These are phyloP conservation scores for Phytopythium delawarense DNA, from an alignment of 352 stramenopile genomes.

Conservation along the genomic window DNA sequence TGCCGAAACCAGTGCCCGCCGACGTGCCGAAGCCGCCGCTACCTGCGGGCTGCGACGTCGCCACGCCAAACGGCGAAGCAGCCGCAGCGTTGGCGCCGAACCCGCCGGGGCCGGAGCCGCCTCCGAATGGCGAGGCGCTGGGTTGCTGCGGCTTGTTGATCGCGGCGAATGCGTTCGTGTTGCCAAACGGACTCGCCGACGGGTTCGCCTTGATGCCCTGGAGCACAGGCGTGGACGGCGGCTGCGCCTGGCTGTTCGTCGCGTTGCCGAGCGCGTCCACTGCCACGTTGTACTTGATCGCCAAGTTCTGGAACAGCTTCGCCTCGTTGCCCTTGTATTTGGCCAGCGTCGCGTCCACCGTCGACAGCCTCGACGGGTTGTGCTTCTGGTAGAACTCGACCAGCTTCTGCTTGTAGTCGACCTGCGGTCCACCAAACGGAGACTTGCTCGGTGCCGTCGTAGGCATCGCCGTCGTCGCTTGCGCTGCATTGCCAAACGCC, in stretches of 20 bases:
- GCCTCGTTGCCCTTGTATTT: conserved; percentile 89
- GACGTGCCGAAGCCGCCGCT: conserved; percentile 13
- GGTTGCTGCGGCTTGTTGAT: conserved; percentile 12
- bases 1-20: conserved; percentile 18
- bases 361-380: conserved; percentile 86
- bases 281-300: conserved; percentile 72
- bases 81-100: conserved; percentile 33
- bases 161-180: conserved; percentile 37
- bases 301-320: conserved; percentile 70
- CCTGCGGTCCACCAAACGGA: conserved; percentile 33
- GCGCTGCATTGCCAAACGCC: conserved; percentile 15
- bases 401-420: conserved; percentile 62
- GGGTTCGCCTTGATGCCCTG: conserved; percentile 32
- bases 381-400: conserved; percentile 91
- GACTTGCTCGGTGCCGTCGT: conserved; percentile 10
- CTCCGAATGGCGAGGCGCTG: conserved; percentile 22
- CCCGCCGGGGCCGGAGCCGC: conserved; percentile 29
- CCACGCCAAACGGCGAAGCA: conserved; percentile 44
- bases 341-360: conserved; percentile 82
- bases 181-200: conserved; percentile 61
- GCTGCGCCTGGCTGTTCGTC: conserved; percentile 6
- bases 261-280: conserved; percentile 3
- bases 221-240: conserved; percentile 31
- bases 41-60: conserved; percentile 15
- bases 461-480: conserved; percentile 12